A percentile compares a stretch with the other conserved stretches of the same genome.
These are phyloP conservation scores for Nigrospora oryzae DNA, from an alignment of 2,329 filamentous ascomycete species.

Conservation along the genomic window DNA sequence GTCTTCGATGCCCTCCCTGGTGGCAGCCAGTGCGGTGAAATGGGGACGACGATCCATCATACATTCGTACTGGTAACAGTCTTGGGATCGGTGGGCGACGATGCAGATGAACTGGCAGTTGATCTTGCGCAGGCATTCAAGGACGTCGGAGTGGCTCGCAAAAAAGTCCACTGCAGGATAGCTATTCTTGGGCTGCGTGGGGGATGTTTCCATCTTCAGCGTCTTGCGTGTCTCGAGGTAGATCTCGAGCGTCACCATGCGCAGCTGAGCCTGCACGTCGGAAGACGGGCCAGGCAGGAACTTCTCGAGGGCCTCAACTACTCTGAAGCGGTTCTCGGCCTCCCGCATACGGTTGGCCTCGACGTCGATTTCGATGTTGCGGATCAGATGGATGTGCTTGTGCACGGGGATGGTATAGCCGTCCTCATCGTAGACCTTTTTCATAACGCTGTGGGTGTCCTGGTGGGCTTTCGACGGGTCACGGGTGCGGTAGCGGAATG, in stretches of 20 bases:
- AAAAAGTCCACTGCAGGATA: slow-evolving; percentile 30
- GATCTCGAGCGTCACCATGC: slow-evolving; percentile 33
- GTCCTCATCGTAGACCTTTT: slow-evolving; percentile 18
- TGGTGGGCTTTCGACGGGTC: slow-evolving; percentile 17
- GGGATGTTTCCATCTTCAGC: slow-evolving; percentile 2
- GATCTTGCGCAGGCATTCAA: slow-evolving; percentile 20
- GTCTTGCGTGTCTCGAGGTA: slow-evolving; percentile 14
- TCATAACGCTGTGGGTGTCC: slow-evolving; percentile 5
- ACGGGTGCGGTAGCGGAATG: slow-evolving; percentile 36
- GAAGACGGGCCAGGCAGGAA: slow-evolving; percentile 20
- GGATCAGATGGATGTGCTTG: slow-evolving; percentile 29
- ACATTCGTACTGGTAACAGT: slow-evolving; percentile 6
- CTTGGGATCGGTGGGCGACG: slow-evolving; percentile 14
- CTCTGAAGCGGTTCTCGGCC: slow-evolving; percentile 11
- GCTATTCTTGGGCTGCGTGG: slow-evolving; percentile 2
- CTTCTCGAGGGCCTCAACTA: slow-evolving; percentile 26
- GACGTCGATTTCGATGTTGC: slow-evolving; percentile 31
- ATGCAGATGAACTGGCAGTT: slow-evolving; percentile 26
- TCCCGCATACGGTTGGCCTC: slow-evolving; percentile 28
- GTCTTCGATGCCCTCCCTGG: not conserved
- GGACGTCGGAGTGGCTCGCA: slow-evolving; percentile 13
- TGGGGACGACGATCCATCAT: slow-evolving; percentile 11
- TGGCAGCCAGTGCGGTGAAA: slow-evolving; percentile 7
- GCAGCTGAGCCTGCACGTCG: slow-evolving; percentile 17
- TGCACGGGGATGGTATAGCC: slow-evolving; percentile 19